Conservation (phyloP, 2,329 filamentous ascomycete genomes). For the Didymella keratinophila region DNA sequence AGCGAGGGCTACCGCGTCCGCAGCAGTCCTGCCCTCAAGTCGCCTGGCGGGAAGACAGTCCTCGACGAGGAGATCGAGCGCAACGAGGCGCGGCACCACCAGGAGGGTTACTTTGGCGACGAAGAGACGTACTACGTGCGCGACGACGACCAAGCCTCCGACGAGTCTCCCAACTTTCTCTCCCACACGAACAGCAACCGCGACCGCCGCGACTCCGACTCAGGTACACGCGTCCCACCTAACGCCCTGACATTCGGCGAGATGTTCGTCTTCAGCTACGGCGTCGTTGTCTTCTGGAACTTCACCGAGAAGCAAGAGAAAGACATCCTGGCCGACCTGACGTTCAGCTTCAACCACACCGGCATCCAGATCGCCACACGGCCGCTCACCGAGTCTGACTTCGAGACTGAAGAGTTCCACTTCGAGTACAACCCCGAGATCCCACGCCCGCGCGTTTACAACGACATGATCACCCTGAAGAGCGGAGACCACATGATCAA, state of each 20-base stretch:
- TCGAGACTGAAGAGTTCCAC: constrained; percentile 97
- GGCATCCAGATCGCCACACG: constrained; percentile 75
- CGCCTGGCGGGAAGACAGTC: constrained; percentile 89
- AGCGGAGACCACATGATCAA: constrained; percentile 99
- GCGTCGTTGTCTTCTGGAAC: constrained; percentile 98
- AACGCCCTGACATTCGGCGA: constrained; percentile 85
- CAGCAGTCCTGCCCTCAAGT: constrained; percentile 91
- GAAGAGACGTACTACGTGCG: constrained; percentile 64
- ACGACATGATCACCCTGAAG: constrained; percentile 98
- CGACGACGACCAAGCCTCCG: constrained; percentile 28
- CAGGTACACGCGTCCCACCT: constrained; percentile 64
- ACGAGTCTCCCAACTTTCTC: constrained; percentile 24
- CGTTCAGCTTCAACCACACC: constrained; percentile 78
- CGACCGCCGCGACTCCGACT: constrained; percentile 32
- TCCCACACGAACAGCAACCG: constrained; percentile 9
- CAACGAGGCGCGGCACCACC: constrained; percentile 86
- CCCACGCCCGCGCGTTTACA: constrained; percentile 89
- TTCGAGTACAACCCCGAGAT: constrained; percentile 94
- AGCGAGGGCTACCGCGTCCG: constrained; percentile 85
- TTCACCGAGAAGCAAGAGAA: constrained; percentile 96
- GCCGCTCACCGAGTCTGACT: constrained; percentile 85
- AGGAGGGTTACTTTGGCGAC: constrained; percentile 88
- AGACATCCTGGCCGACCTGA: constrained; percentile 92
- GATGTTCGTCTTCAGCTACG: constrained; percentile 97
- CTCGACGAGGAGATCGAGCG: constrained; percentile 95